Conservation (phyloP, 371 early-diverging fungal genomes). For the Ecytonucleospora hepatopenaei region DNA sequence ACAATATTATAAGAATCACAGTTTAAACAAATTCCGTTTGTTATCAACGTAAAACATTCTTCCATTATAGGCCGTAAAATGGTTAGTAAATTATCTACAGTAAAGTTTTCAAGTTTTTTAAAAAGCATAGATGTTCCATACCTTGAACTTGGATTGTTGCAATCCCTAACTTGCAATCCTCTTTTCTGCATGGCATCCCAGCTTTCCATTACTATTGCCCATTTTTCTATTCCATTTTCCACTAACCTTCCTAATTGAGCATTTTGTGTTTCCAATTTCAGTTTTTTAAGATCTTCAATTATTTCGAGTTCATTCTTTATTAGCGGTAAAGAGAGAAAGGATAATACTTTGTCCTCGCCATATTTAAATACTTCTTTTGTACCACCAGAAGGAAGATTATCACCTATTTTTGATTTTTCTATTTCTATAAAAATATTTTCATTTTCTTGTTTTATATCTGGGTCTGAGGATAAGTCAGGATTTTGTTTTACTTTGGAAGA, state of each 20-base stretch:
- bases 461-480: no score
- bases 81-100: not conserved
- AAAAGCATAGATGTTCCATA: not conserved
- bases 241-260: not conserved
- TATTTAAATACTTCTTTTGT: not conserved
- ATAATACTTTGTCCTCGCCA: not conserved
- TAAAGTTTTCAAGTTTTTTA: not conserved
- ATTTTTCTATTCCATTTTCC: not conserved
- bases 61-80: not conserved
- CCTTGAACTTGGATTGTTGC: not conserved
- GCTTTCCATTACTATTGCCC: conserved; percentile 1
- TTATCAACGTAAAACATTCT: not conserved
- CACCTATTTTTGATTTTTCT: conserved; percentile 2
- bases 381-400: not conserved
- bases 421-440: no score
- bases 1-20: not conserved
- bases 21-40: not conserved
- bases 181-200: not conserved
- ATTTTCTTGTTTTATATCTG: no score
- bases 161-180: not conserved
- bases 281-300: not conserved
- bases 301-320: not conserved
- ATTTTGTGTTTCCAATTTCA: not conserved
- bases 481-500: no score
- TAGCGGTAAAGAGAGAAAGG: not conserved